A percentile compares a stretch with the other conserved stretches of the same genome.
These are phyloP conservation scores for Aquilaria sinensis DNA, from an alignment of 345 rosid genomes.

Conservation along the genomic window DNA sequence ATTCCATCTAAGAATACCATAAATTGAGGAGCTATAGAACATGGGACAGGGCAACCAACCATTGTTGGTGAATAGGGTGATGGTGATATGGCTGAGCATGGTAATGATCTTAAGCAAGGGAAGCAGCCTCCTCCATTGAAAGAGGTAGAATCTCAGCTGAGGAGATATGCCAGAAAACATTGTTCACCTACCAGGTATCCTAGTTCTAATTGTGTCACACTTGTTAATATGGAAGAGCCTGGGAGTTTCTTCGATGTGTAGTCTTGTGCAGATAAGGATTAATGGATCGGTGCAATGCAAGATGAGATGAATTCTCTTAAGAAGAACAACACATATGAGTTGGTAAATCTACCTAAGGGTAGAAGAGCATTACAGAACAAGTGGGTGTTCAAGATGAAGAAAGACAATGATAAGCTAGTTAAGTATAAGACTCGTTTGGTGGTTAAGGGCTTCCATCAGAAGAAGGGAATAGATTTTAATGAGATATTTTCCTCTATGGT, in stretches of 20 bases:
- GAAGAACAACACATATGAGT: no score
- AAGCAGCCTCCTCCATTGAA: background rate
- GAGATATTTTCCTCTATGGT: background rate
- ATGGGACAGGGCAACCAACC: no score
- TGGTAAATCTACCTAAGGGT: no score
- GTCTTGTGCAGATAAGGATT: background rate
- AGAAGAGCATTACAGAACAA: no score
- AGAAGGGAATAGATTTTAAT: background rate
- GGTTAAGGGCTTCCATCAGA: background rate
- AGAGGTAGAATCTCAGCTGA: background rate
- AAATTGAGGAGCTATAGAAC: background rate
- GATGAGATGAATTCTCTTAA: no score
- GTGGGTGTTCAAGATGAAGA: no score
- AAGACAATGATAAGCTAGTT: background rate
- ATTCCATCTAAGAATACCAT: background rate
- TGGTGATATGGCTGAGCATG: background rate
- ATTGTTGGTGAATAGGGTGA: no score
- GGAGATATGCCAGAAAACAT: background rate
- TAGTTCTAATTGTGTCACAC: background rate
- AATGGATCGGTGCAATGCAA: background rate
- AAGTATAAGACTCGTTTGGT: constrained; percentile 1
- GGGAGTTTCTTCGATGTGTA: background rate
- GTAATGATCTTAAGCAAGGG: background rate
- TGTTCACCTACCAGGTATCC: background rate
- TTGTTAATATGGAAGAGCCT: background rate